These are phyloP conservation scores for Aleurites moluccanus DNA, from an alignment of 441 rosid species.

Conservation along the genomic window DNA sequence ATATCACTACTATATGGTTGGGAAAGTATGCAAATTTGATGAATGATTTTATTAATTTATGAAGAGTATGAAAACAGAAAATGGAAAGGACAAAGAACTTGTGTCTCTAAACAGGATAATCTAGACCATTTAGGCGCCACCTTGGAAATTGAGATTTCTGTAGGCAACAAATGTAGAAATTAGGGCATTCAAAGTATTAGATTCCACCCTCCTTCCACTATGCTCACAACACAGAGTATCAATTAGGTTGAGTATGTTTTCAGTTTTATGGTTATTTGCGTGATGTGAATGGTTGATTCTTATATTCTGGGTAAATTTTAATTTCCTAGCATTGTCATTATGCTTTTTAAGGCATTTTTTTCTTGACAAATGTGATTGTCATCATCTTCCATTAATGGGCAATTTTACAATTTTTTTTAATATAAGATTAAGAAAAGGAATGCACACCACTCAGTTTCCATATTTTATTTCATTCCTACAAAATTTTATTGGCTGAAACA, in stretches of 20 bases:
- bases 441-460: not conserved
- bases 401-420: not conserved
- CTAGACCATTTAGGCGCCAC: not conserved
- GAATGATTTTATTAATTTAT: not conserved
- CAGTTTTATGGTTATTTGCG: not conserved
- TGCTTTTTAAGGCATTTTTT: not conserved
- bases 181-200: not conserved
- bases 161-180: not conserved
- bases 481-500: constrained; percentile 20
- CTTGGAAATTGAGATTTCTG: not conserved
- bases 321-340: not conserved
- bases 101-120: not conserved
- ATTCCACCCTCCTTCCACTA: not conserved
- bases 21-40: not conserved
- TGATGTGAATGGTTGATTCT: not conserved
- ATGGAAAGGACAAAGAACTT: not conserved
- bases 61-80: not conserved
- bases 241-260: not conserved
- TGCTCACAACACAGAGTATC: not conserved
- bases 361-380: not conserved
- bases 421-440: not conserved
- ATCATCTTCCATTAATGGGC: not conserved
- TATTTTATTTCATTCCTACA: not conserved
- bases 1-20: not conserved
- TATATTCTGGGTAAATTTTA: not conserved